Base-by-base conservation (phyloP, 768 basidiomycete species). In the button mushroom (Agaricus bisporus) region DNA sequence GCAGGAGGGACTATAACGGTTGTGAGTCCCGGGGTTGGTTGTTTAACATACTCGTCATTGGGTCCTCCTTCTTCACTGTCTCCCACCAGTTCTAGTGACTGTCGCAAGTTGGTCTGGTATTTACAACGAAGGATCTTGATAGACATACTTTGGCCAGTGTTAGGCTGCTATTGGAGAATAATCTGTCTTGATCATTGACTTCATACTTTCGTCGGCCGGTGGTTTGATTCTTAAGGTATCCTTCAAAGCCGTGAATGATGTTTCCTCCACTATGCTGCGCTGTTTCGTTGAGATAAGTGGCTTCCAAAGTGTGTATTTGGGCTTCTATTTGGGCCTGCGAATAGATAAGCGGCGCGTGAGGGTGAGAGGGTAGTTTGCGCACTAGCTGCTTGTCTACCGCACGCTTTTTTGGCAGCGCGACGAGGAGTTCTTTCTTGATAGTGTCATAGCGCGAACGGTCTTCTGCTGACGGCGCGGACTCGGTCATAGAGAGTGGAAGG, bases 221-320 rank as follows among this genome's bases (percentile, higher is more conserved):
- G 0, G 78, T 78, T 55, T 84, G 86, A 60, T 85, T 85, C 68
- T 92, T 93, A 54, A 92, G 79, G 64, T 91, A 93, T 39, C 85
- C 83, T 51, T 92, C 91, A 58, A 92, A 92, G 4, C 91, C 91
- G 60, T 86, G 86, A 36, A 93, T 86, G 49, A 93, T 91, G 60
- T 93, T 92, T 28, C 91, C 91, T 15, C 90, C 88, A 60, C 81
- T 84, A 56, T 86, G 84, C 0, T 74, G 73, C 1, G 85, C 80
- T 0, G 91, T 91, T 49, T 93, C 91, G 6, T 82, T 80, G 35
- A 93, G 73, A 66, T 92, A 93, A 3, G 76, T 69, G 8, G 80
- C 80, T 66, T 93, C 91, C 25, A 88, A 74, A 56, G 81, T 83
- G 69, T 88, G 88, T 59, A 93, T 87, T 61, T 88, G 81, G 26